phyloP scores from a whole-genome alignment of 2,329 filamentous ascomycete species.

The Colletotrichum acutatum region DNA sequence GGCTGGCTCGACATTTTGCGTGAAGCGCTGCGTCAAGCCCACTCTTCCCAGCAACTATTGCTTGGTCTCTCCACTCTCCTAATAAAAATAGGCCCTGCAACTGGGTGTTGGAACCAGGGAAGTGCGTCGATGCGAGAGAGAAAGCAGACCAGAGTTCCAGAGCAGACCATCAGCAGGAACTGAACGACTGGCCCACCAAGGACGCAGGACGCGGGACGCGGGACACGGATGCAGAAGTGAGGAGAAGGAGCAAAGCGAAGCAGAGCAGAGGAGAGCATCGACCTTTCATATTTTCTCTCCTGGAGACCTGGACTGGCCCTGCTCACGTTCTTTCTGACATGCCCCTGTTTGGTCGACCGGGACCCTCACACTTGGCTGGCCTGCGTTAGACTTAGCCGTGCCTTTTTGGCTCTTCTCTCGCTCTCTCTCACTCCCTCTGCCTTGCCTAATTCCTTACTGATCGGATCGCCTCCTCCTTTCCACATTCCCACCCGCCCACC shows the following conservation, averaged over 20 bases:
- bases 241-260: not conserved
- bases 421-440: not conserved
- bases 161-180: not conserved
- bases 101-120: slow-evolving; percentile 15
- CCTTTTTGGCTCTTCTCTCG: not conserved
- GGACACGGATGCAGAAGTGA: not conserved
- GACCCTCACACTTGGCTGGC: not conserved
- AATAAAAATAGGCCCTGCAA: slow-evolving; percentile 25
- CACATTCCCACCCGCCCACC: slow-evolving; percentile 30
- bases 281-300: slow-evolving; percentile 1
- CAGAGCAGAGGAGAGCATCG: not conserved
- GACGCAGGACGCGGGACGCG: not conserved
- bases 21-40: slow-evolving; percentile 29
- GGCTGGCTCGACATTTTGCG: slow-evolving; percentile 9
- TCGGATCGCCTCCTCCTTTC: slow-evolving; percentile 35
- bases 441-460: slow-evolving; percentile 13
- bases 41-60: slow-evolving; percentile 26
- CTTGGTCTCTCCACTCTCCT: slow-evolving; percentile 25
- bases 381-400: slow-evolving; percentile 16
- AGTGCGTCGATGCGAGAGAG: slow-evolving; percentile 12
- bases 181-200: not conserved
- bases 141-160: not conserved
- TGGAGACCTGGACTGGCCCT: not conserved
- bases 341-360: not conserved
- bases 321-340: slow-evolving; percentile 6